Conservation (phyloP, 495 filamentous ascomycete genomes). For the Podospora tetraspora region DNA sequence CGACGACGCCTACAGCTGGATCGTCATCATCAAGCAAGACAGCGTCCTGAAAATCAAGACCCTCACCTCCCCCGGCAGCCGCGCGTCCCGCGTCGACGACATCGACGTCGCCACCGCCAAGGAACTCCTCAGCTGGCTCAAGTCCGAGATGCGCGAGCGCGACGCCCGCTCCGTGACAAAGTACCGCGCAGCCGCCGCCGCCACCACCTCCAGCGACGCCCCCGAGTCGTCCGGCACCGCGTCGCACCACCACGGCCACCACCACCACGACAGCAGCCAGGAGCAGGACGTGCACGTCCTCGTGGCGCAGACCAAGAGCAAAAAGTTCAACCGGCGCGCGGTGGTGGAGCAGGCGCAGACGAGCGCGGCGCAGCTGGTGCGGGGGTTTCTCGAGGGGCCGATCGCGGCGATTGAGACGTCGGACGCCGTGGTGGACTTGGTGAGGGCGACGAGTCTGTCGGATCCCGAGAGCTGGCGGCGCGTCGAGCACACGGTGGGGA, state of each 20-base stretch:
- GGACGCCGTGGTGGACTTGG: constrained; percentile 77
- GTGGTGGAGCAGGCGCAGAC: constrained; percentile 77
- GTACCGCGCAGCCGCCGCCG: constrained; percentile 14
- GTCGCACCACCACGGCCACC: background rate
- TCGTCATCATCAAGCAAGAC: constrained; percentile 80
- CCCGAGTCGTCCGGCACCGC: constrained; percentile 6
- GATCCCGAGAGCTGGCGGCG: constrained; percentile 83
- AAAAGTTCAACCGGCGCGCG: constrained; percentile 80
- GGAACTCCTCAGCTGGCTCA: constrained; percentile 77
- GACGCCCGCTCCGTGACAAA: constrained; percentile 38
- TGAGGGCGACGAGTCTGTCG: constrained; percentile 66
- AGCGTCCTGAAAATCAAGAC: constrained; percentile 70
- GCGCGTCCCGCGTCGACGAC: constrained; percentile 69
- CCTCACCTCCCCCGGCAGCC: constrained; percentile 47
- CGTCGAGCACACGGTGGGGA: constrained; percentile 70
- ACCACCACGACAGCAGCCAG: constrained; percentile 36
- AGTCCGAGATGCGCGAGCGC: constrained; percentile 69
- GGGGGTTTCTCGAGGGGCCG: constrained; percentile 64
- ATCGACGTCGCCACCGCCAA: constrained; percentile 67
- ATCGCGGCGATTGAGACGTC: constrained; percentile 84
- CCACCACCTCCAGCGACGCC: constrained; percentile 11
- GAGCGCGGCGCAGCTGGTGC: constrained; percentile 56
- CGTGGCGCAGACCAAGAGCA: constrained; percentile 70
- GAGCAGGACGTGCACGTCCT: constrained; percentile 78
- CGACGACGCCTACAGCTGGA: constrained; percentile 78